Conservation (phyloP, 371 early-diverging fungal genomes). For the Haplosporangium sp. region DNA sequence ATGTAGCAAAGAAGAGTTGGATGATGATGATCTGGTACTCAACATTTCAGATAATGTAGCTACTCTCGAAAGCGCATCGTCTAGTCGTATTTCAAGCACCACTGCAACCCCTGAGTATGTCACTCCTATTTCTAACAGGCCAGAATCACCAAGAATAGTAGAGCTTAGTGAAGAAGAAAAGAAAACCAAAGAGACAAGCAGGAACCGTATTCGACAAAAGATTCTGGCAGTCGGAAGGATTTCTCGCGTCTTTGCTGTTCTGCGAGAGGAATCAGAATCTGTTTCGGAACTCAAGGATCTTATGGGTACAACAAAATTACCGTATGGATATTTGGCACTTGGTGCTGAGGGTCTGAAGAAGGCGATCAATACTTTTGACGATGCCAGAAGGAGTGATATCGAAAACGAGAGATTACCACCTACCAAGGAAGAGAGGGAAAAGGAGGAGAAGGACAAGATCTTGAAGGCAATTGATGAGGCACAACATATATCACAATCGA, state of each 20-base stretch:
- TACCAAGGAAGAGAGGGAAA: conserved; percentile 69
- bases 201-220: conserved; percentile 79
- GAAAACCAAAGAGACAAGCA: conserved; percentile 15
- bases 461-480: conserved; percentile 65
- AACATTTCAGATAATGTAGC: conserved; percentile 23
- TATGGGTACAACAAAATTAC: conserved; percentile 85
- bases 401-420: conserved; percentile 96
- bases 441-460: conserved; percentile 60
- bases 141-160: background rate
- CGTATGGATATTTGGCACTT: conserved; percentile 86
- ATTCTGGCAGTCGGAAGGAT: conserved; percentile 94
- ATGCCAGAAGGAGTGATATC: conserved; percentile 87
- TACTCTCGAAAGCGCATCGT: conserved; percentile 27
- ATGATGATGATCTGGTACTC: conserved; percentile 60
- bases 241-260: conserved; percentile 87
- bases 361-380: conserved; percentile 93
- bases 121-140: background rate
- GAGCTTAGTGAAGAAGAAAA: conserved; percentile 42
- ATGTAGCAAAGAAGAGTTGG: conserved; percentile 84
- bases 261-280: conserved; percentile 91
- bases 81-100: conserved; percentile 1
- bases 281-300: conserved; percentile 93
- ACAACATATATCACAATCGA: conserved; percentile 41
- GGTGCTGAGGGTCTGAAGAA: conserved; percentile 93
- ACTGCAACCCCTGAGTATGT: background rate